A percentile compares a stretch with the other conserved stretches of the same genome.
These are phyloP conservation scores for Penicillium atrosanguineum DNA, from an alignment of 495 filamentous ascomycete genomes.

Conservation along the genomic window DNA sequence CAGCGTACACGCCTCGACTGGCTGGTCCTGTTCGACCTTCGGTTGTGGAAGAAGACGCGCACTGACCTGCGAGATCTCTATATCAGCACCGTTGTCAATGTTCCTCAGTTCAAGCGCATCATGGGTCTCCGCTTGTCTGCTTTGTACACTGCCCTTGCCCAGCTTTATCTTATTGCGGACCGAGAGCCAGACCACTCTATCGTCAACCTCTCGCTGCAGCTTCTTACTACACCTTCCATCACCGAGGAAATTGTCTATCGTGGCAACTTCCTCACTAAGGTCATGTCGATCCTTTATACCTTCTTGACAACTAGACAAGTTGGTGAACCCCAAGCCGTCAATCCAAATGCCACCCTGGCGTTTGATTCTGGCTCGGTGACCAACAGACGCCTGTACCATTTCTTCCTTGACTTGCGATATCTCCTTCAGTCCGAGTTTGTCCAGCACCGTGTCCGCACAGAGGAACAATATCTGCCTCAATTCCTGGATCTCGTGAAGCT, in stretches of 20 bases:
- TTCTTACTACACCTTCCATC: conserved; percentile 94
- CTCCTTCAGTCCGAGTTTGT: conserved; percentile 85
- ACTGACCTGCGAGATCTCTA: conserved; percentile 90
- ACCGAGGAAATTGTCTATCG: conserved; percentile 90
- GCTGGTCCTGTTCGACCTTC: conserved; percentile 92
- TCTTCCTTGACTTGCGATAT: conserved; percentile 89
- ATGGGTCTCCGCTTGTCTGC: conserved; percentile 89
- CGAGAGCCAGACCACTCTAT: conserved; percentile 97
- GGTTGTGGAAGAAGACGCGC: conserved; percentile 94
- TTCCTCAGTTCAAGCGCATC: conserved; percentile 95
- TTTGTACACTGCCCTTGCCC: conserved; percentile 87
- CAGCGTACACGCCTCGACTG: conserved; percentile 89
- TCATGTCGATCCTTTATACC: conserved; percentile 95
- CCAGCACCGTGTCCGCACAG: conserved; percentile 73
- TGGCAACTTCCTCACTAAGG: conserved; percentile 93
- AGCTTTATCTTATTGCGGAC: conserved; percentile 94
- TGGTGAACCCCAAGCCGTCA: conserved; percentile 83
- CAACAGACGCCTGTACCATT: conserved; percentile 93
- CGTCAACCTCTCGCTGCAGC: conserved; percentile 93
- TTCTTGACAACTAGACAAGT: conserved; percentile 96
- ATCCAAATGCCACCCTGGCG: conserved; percentile 76
- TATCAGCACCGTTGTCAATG: conserved; percentile 91
- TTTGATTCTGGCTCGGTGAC: conserved; percentile 92
- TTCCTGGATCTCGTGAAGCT: conserved; percentile 95
- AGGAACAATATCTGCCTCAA: conserved; percentile 84